phyloP scores from a whole-genome alignment of 352 stramenopile species.

The Globisporangium spiculum region DNA sequence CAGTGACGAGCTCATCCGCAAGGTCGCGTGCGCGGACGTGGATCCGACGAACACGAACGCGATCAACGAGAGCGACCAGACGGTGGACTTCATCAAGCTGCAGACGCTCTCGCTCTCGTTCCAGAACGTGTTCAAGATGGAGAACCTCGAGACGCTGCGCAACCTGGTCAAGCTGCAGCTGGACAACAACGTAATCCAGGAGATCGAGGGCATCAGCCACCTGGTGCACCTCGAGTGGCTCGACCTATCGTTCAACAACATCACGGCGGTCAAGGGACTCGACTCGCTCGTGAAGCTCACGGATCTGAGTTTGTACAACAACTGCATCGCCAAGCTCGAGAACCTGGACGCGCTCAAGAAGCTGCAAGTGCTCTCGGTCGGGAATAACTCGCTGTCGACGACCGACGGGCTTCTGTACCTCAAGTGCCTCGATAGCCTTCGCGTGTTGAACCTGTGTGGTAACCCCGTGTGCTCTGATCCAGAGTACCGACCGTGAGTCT shows the following conservation, averaged over 20 bases:
- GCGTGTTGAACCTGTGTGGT: conserved; percentile 89
- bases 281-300: conserved; percentile 89
- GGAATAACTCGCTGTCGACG: conserved; percentile 87
- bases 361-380: conserved; percentile 91
- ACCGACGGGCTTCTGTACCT: conserved; percentile 75
- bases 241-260: conserved; percentile 95
- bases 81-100: conserved; percentile 74
- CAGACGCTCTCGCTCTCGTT: conserved; percentile 88
- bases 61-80: conserved; percentile 59
- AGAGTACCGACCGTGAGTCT: conserved; percentile 84
- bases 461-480: conserved; percentile 92
- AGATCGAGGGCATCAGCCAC: conserved; percentile 86
- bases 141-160: conserved; percentile 91
- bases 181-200: conserved; percentile 94
- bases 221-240: conserved; percentile 90
- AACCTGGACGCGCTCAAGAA: conserved; percentile 87
- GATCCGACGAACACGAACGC: conserved; percentile 70
- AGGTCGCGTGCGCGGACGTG: conserved; percentile 51
- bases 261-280: conserved; percentile 87
- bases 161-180: conserved; percentile 90
- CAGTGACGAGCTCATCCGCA: conserved; percentile 77
- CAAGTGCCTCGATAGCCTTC: conserved; percentile 84
- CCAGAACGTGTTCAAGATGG: conserved; percentile 92
- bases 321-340: conserved; percentile 91
- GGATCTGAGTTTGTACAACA: conserved; percentile 93